These are phyloP conservation scores for Neurospora sp. DNA, from an alignment of 495 filamentous ascomycete genomes.

Conservation along the genomic window DNA sequence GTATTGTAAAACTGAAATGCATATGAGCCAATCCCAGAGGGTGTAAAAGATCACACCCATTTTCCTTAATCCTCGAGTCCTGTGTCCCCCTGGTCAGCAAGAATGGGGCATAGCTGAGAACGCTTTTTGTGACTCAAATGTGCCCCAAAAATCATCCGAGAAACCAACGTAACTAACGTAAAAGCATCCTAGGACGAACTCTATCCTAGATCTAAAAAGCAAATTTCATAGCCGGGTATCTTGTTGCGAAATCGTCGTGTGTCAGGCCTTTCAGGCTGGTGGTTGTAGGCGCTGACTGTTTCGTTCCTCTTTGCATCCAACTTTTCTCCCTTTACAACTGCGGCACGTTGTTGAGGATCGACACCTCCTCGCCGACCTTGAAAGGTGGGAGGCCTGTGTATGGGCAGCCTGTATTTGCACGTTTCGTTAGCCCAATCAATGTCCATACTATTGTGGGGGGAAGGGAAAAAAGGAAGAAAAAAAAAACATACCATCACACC, in stretches of 20 bases:
- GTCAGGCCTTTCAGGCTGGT: not conserved
- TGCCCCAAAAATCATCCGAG: not conserved
- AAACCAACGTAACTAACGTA: not conserved
- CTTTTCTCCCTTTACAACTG: slow-evolving; percentile 51
- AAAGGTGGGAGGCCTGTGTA: slow-evolving; percentile 92
- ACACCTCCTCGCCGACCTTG: slow-evolving; percentile 91
- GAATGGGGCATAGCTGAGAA: too few species aligned
- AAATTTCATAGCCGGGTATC: not conserved
- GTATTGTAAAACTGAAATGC: not conserved
- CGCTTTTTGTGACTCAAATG: too few species aligned
- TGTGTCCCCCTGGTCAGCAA: not conserved
- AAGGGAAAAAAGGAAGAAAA: not conserved
- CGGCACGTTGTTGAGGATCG: slow-evolving; percentile 71
- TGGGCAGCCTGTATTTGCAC: slow-evolving; percentile 54
- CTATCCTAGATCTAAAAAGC: not conserved
- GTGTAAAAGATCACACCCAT: not conserved
- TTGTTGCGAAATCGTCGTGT: not conserved
- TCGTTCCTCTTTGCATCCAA: not conserved
- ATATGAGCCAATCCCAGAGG: not conserved
- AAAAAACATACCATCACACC: slow-evolving; percentile 37
- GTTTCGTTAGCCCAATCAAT: slow-evolving; percentile 14
- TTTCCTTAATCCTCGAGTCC: not conserved
- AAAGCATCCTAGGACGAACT: not conserved
- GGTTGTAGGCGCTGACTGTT: not conserved
- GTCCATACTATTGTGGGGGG: too few species aligned